Evolutionary conservation across 768 basidiomycete species (phyloP).

Genomic region (Naganishia vishniacii): DNA sequence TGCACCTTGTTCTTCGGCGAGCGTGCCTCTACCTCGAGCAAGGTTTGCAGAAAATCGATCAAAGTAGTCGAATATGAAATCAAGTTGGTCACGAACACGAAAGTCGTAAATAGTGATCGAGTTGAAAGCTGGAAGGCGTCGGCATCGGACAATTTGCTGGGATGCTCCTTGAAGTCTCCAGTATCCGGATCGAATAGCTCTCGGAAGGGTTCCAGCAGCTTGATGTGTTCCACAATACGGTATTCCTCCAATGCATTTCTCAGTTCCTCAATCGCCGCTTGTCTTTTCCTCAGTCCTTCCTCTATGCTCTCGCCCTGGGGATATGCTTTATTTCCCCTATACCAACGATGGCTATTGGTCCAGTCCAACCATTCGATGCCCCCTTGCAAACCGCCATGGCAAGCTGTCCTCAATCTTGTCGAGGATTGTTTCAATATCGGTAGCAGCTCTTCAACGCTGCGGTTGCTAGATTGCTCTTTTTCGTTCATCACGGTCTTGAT

Average conservation of each 20-base stretch:
- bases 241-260: slow-evolving; percentile 31
- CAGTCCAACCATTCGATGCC: slow-evolving; percentile 42
- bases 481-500: slow-evolving; percentile 5
- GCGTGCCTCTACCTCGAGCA: slow-evolving; percentile 50
- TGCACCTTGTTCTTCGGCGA: slow-evolving; percentile 53
- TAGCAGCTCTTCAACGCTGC: slow-evolving; percentile 40
- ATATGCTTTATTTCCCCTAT: slow-evolving; percentile 20
- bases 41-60: slow-evolving; percentile 48
- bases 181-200: slow-evolving; percentile 46
- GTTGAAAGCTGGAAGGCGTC: slow-evolving; percentile 24
- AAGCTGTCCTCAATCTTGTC: slow-evolving; percentile 32
- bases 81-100: slow-evolving; percentile 55
- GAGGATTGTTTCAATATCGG: slow-evolving; percentile 43
- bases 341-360: slow-evolving; percentile 42
- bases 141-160: slow-evolving; percentile 13
- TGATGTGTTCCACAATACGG: slow-evolving; percentile 43
- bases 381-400: slow-evolving; percentile 33
- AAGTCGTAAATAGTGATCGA: slow-evolving; percentile 54
- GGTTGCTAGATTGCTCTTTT: slow-evolving; percentile 32
- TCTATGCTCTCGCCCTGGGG: slow-evolving; percentile 5
- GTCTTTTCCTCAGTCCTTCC: slow-evolving; percentile 28
- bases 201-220: slow-evolving; percentile 53
- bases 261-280: slow-evolving; percentile 32
- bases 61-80: slow-evolving; percentile 50
- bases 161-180: slow-evolving; percentile 29